phyloP scores from a whole-genome alignment of 169 alveolate species.

The Plasmodium gallinaceum region DNA sequence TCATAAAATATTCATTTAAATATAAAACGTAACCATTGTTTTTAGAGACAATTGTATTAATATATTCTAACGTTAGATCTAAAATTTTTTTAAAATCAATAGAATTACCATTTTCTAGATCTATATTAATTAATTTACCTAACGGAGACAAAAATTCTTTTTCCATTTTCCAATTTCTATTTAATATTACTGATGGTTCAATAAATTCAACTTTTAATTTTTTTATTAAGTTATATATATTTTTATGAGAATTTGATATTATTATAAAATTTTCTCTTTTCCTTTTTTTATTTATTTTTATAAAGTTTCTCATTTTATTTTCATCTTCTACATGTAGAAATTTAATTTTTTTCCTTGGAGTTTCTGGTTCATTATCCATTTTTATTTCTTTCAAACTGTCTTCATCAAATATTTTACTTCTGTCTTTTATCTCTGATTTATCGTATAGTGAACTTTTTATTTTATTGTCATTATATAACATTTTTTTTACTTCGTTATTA shows the following conservation, averaged over 20 bases:
- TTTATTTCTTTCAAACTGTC: background rate
- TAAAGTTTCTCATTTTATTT: constrained; percentile 54
- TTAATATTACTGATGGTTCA: constrained; percentile 39
- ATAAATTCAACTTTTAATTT: constrained; percentile 52
- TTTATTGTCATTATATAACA: background rate
- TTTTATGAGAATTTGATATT: constrained; percentile 12
- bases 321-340: constrained; percentile 29
- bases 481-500: background rate
- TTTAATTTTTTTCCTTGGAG: constrained; percentile 3
- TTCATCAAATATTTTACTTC: background rate
- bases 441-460: background rate
- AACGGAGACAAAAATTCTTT: constrained; percentile 40
- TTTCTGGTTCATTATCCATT: background rate
- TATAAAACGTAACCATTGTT: constrained; percentile 68
- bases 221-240: constrained; percentile 15
- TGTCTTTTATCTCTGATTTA: background rate
- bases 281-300: constrained; percentile 55
- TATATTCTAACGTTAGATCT: constrained; percentile 53
- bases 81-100: constrained; percentile 30
- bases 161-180: constrained; percentile 21
- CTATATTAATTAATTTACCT: constrained; percentile 32
- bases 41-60: constrained; percentile 41
- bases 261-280: constrained; percentile 50
- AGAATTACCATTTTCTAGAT: constrained; percentile 25
- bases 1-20: constrained; percentile 12